A percentile compares a stretch with the other conserved stretches of the same genome.
These are phyloP conservation scores for Phytophthora foliorum DNA, from an alignment of 352 stramenopile genomes.

Conservation along the genomic window DNA sequence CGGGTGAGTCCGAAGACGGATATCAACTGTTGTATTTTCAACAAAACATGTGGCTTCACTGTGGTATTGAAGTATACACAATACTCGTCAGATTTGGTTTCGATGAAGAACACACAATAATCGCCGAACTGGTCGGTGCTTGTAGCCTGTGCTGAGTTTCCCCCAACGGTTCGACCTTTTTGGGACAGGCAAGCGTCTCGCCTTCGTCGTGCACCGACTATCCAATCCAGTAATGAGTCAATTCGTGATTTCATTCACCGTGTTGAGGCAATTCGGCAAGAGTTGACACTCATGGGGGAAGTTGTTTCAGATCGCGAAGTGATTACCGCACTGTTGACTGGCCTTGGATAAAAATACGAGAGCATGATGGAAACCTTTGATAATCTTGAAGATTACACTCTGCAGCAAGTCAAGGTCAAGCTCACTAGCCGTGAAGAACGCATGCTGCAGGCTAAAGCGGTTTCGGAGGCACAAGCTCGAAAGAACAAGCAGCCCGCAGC, in stretches of 20 bases:
- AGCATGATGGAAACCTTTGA: conserved; percentile 21
- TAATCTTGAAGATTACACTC: conserved; percentile 19
- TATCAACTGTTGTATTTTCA: conserved; percentile 11
- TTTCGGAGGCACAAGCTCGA: background rate
- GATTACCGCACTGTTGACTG: conserved; percentile 19
- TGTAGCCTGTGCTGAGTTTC: no score
- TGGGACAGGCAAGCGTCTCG: no score
- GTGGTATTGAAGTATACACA: no score
- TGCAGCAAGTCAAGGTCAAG: conserved; percentile 20
- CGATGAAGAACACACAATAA: no score
- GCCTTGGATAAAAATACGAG: conserved; percentile 7
- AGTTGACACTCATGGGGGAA: conserved; percentile 20
- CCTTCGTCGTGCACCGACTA: no score
- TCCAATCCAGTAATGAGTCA: conserved; percentile 13
- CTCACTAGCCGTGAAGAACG: conserved; percentile 13
- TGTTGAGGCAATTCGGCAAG: conserved; percentile 19
- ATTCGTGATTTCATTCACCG: conserved; percentile 24
- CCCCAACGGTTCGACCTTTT: no score
- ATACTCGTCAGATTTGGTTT: no score
- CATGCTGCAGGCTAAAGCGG: conserved; percentile 3
- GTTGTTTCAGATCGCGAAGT: conserved; percentile 9
- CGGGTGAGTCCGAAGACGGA: background rate
- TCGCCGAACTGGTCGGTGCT: no score
- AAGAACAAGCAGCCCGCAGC: no score
- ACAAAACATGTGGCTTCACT: conserved; percentile 20